Conservation (phyloP, 495 filamentous ascomycete genomes). For the Bathelium albidoporum region DNA sequence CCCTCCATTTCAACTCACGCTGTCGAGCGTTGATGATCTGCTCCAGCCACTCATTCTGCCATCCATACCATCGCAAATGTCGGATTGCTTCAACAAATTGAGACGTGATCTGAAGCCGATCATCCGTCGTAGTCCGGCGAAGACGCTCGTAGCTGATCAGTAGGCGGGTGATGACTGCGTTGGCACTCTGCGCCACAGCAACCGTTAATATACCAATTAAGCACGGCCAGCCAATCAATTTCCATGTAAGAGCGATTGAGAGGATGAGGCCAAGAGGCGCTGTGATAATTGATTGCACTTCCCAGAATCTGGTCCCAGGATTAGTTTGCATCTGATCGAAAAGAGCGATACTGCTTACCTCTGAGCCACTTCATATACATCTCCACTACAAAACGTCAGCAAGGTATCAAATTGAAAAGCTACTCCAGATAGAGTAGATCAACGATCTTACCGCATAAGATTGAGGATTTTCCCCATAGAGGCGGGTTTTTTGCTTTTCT, state of each 20-base stretch:
- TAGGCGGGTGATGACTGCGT: slow-evolving; percentile 49
- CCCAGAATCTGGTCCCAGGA: slow-evolving; percentile 52
- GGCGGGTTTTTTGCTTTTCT: slow-evolving; percentile 45
- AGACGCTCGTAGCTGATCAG: slow-evolving; percentile 52
- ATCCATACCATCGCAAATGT: slow-evolving; percentile 80
- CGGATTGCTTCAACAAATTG: slow-evolving; percentile 77
- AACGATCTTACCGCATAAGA: slow-evolving; percentile 43
- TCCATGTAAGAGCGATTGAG: slow-evolving; percentile 59
- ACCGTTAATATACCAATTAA: slow-evolving; percentile 59
- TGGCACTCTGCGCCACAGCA: slow-evolving; percentile 52
- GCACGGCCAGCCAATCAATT: slow-evolving; percentile 67
- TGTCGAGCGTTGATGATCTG: slow-evolving; percentile 61
- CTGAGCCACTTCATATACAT: slow-evolving; percentile 77
- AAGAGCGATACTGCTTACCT: slow-evolving; percentile 20
- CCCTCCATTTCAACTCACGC: slow-evolving; percentile 52
- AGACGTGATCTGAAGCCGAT: slow-evolving; percentile 59
- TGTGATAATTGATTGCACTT: slow-evolving; percentile 55
- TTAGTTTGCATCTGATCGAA: too few species aligned
- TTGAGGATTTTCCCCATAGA: slow-evolving; percentile 80
- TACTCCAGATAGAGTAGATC: neutral
- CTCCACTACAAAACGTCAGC: slow-evolving; percentile 34
- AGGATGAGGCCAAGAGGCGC: slow-evolving; percentile 58
- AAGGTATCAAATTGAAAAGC: neutral
- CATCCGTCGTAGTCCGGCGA: slow-evolving; percentile 58
- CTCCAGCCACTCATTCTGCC: slow-evolving; percentile 69